A percentile compares a stretch with the other conserved stretches of the same genome.
These are phyloP conservation scores for Conticribra weissflogii DNA, from an alignment of 108 stramenopile species.

Conservation along the genomic window DNA sequence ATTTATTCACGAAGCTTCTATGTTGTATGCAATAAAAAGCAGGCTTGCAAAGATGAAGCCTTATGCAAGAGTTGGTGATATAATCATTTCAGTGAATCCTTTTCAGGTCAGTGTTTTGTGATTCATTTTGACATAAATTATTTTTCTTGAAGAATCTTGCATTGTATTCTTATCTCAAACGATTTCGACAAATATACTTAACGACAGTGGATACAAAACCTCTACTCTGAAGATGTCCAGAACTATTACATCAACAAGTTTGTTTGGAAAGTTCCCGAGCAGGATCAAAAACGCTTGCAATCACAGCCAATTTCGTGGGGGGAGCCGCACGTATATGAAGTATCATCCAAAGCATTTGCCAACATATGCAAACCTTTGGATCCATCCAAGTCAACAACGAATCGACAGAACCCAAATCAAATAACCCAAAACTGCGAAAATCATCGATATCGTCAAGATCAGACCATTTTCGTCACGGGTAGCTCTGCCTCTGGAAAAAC, in stretches of 20 bases:
- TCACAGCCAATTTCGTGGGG: too few relatives aligned
- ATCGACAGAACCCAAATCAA: too few relatives aligned
- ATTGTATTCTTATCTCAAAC: neutral
- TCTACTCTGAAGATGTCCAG: slow-evolving; percentile 67
- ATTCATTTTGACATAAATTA: too few relatives aligned
- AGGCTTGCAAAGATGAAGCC: slow-evolving; percentile 69
- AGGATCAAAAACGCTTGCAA: neutral
- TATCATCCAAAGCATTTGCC: neutral
- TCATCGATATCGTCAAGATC: neutral
- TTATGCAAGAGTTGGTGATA: slow-evolving; percentile 84
- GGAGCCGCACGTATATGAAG: neutral
- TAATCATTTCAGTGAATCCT: too few relatives aligned
- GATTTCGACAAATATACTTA: slow-evolving; percentile 8
- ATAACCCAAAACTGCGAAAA: too few relatives aligned
- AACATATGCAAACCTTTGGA: neutral
- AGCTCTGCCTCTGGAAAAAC: neutral
- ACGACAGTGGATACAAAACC: slow-evolving; percentile 69
- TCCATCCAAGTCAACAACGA: too few relatives aligned
- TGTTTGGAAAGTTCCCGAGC: too few relatives aligned
- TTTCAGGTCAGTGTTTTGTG: too few relatives aligned
- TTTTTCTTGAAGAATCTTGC: neutral
- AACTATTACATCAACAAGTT: slow-evolving; percentile 65
- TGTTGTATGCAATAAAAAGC: slow-evolving; percentile 46
- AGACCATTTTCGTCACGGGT: neutral
- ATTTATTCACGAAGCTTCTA: neutral